Conservation (phyloP, 352 stramenopile genomes). For the Globisporangium nunn region DNA sequence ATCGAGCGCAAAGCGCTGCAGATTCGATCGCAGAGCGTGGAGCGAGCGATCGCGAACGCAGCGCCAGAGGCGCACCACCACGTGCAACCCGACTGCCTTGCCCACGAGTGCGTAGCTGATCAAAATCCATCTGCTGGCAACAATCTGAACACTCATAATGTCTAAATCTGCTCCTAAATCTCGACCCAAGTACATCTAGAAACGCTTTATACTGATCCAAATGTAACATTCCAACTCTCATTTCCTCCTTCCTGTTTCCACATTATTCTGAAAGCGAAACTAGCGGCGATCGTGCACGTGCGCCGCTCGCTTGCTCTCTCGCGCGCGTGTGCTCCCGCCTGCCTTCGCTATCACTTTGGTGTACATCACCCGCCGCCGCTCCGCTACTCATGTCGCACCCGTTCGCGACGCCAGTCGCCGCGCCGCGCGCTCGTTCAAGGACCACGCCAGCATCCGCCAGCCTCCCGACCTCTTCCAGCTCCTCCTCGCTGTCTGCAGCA, state of each 20-base stretch:
- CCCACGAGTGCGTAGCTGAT: no score
- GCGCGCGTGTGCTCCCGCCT: no score
- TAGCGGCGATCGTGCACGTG: neutral
- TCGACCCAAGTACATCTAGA: neutral
- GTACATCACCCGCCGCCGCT: no score
- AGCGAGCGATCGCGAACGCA: no score
- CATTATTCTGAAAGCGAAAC: neutral
- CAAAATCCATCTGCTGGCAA: neutral
- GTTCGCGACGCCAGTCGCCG: neutral
- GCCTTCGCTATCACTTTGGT: no score
- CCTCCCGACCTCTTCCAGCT: neutral
- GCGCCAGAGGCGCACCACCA: no score
- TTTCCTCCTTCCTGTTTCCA: neutral
- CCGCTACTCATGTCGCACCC: conserved; percentile 1
- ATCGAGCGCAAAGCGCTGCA: no score
- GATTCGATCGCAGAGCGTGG: no score
- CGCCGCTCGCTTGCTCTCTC: neutral
- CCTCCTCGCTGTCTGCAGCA: neutral
- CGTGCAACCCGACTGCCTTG: no score
- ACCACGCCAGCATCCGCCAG: neutral
- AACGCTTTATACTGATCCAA: neutral
- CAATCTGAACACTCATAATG: neutral
- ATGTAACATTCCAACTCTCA: neutral
- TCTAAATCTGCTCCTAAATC: neutral
- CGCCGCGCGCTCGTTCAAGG: neutral